A percentile compares a stretch with the other conserved stretches of the same genome.
Conservation (phyloP, 78 protist species). For the Guillardia theta region DNA sequence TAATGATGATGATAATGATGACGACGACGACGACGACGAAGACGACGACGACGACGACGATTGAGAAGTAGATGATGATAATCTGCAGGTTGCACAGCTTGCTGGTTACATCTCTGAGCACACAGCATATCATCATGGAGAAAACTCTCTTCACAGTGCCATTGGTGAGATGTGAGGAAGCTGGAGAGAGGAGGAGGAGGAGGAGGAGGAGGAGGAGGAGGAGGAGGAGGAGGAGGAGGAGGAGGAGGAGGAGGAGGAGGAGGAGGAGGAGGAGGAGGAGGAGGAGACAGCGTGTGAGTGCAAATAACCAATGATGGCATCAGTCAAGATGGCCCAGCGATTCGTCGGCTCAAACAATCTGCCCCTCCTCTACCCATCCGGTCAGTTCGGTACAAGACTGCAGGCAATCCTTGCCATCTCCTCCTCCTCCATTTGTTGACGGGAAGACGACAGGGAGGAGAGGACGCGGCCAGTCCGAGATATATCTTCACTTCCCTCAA, state of each 20-base stretch:
- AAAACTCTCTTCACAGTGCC: constrained; percentile 64
- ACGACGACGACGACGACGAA: no score
- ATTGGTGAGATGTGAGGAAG: no score
- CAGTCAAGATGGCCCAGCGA: neutral
- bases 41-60: no score
- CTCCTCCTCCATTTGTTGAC: constrained; percentile 95
- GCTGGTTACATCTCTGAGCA: constrained; percentile 87
- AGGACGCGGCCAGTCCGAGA: constrained; percentile 93
- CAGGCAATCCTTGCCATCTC: constrained; percentile 89
- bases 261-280: no score
- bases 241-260: no score
- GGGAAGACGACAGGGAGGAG: constrained; percentile 89
- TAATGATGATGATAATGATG: no score
- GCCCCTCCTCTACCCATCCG: constrained; percentile 86
- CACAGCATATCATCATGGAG: constrained; percentile 99
- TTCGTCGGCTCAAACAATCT: constrained; percentile 95
- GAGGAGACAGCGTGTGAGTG: no score
- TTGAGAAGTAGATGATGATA: no score
- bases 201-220: no score
- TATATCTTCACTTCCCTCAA: constrained; percentile 92
- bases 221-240: no score
- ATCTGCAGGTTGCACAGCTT: constrained; percentile 94
- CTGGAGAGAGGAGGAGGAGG: no score
- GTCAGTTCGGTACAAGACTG: constrained; percentile 96
- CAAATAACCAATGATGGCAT: no score